Percentiles rank a stretch among this genome's conserved stretches.
These are phyloP conservation scores for Amanita exitialis DNA, from an alignment of 768 basidiomycete species.

Conservation along the genomic window DNA sequence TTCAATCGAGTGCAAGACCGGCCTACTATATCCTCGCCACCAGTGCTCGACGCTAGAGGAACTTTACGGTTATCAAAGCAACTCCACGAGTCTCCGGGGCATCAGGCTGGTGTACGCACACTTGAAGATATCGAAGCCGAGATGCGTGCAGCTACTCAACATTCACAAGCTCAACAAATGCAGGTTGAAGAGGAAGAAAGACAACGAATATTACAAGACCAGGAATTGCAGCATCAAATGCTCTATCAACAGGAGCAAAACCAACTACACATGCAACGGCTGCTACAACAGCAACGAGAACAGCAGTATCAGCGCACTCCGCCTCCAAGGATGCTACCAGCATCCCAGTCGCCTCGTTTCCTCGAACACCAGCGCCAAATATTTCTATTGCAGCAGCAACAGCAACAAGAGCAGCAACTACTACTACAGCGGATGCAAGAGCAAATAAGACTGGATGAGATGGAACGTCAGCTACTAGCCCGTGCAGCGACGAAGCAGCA, in stretches of 20 bases:
- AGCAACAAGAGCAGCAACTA: slow-evolving; percentile 49
- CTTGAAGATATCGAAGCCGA: slow-evolving; percentile 80
- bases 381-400: slow-evolving; percentile 57
- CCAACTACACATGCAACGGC: slow-evolving; percentile 33
- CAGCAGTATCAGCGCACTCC: slow-evolving; percentile 50
- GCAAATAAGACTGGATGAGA: slow-evolving; percentile 52
- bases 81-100: slow-evolving; percentile 25
- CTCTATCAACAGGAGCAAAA: slow-evolving; percentile 30
- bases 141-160: slow-evolving; percentile 57
- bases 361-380: slow-evolving; percentile 68
- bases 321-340: slow-evolving; percentile 65
- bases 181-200: slow-evolving; percentile 11
- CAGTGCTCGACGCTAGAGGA: slow-evolving; percentile 26
- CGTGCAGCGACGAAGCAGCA: slow-evolving; percentile 39
- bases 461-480: slow-evolving; percentile 51
- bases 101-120: slow-evolving; percentile 39
- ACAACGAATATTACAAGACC: slow-evolving; percentile 19
- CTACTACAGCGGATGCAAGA: slow-evolving; percentile 56
- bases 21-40: slow-evolving; percentile 21
- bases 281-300: slow-evolving; percentile 41
- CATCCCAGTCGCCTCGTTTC: slow-evolving; percentile 72
- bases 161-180: slow-evolving; percentile 29
- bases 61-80: slow-evolving; percentile 12
- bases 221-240: slow-evolving; percentile 24
- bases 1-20: slow-evolving; percentile 18